A percentile compares a stretch with the other conserved stretches of the same genome.
These are phyloP conservation scores for Sclerotinia spermophila DNA, from an alignment of 2,329 filamentous ascomycete species.

Conservation along the genomic window DNA sequence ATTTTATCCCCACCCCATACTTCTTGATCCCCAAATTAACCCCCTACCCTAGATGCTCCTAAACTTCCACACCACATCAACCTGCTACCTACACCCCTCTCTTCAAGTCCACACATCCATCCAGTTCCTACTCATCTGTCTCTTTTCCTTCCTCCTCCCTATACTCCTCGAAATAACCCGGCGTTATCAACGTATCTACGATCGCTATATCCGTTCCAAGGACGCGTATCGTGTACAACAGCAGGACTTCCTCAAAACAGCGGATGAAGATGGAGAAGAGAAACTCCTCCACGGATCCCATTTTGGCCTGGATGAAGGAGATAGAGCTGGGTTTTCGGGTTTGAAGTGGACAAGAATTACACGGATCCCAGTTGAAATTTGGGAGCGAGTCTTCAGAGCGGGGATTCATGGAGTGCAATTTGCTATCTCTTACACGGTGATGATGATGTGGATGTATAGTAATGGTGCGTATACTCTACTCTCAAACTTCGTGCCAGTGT, in stretches of 20 bases:
- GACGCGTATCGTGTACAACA: not conserved
- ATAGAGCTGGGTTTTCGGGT: not conserved
- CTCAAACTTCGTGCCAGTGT: no score
- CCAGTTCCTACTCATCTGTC: slow-evolving; percentile 27
- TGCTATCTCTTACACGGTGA: slow-evolving; percentile 24
- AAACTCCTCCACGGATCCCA: slow-evolving; percentile 22
- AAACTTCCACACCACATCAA: slow-evolving; percentile 30
- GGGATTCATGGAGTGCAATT: slow-evolving; percentile 28
- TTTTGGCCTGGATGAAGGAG: not conserved
- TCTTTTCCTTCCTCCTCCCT: slow-evolving; percentile 28
- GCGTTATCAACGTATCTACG: slow-evolving; percentile 25
- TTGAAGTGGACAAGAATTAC: not conserved
- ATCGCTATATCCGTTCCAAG: slow-evolving; percentile 22
- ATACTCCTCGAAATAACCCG: slow-evolving; percentile 28
- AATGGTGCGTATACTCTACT: no score
- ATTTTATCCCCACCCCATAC: no score
- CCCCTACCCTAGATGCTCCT: slow-evolving; percentile 27
- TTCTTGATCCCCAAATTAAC: no score
- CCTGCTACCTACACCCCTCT: slow-evolving; percentile 27
- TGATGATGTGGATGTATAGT: slow-evolving; percentile 31
- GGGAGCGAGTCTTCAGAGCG: slow-evolving; percentile 25
- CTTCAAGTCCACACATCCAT: slow-evolving; percentile 27
- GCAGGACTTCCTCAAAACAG: slow-evolving; percentile 11
- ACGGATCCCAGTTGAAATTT: not conserved
- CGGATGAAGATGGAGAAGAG: slow-evolving; percentile 24